phyloP scores from a whole-genome alignment of 228 moss, liverwort and hornwort genomes.

The Sphagnum fallax region DNA sequence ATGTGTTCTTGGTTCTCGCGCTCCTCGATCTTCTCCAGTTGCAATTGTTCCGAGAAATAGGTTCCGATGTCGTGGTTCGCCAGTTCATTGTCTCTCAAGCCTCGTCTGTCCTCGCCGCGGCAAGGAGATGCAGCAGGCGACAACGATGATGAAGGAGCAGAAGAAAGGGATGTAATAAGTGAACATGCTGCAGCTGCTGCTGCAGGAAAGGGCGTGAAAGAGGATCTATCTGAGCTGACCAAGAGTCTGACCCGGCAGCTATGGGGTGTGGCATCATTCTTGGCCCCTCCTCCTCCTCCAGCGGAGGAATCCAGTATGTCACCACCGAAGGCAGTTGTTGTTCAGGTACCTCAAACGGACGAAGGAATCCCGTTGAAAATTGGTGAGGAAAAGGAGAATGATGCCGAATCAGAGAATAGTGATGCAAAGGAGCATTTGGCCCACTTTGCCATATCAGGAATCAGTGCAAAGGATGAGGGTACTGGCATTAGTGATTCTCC shows the following conservation, averaged over 20 bases:
- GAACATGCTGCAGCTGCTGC: slow-evolving; percentile 28
- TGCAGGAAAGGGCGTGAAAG: slow-evolving; percentile 40
- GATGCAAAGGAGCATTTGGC: background rate
- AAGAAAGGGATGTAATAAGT: slow-evolving; percentile 16
- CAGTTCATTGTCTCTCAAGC: slow-evolving; percentile 26
- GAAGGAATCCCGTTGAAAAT: background rate
- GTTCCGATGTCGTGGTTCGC: slow-evolving; percentile 43
- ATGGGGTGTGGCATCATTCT: slow-evolving; percentile 50
- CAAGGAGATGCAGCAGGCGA: slow-evolving; percentile 2
- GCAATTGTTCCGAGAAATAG: too few species aligned
- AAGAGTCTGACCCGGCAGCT: slow-evolving; percentile 46
- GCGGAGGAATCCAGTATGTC: background rate
- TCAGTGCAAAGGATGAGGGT: background rate
- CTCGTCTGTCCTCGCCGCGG: slow-evolving; percentile 1
- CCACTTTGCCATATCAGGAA: too few species aligned
- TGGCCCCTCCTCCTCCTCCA: slow-evolving; percentile 35
- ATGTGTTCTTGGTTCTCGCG: too few species aligned
- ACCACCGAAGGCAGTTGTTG: background rate
- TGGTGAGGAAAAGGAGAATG: background rate
- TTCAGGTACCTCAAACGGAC: background rate
- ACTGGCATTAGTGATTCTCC: background rate
- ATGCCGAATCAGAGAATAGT: background rate
- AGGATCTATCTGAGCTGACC: slow-evolving; percentile 38
- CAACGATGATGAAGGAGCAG: slow-evolving; percentile 15
- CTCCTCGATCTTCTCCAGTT: too few species aligned